Evolutionary conservation across 805 yeast species (phyloP), one percentile per base, ranked within the genome.

Genomic region (Diddensiella caesifluorescens): DNA sequence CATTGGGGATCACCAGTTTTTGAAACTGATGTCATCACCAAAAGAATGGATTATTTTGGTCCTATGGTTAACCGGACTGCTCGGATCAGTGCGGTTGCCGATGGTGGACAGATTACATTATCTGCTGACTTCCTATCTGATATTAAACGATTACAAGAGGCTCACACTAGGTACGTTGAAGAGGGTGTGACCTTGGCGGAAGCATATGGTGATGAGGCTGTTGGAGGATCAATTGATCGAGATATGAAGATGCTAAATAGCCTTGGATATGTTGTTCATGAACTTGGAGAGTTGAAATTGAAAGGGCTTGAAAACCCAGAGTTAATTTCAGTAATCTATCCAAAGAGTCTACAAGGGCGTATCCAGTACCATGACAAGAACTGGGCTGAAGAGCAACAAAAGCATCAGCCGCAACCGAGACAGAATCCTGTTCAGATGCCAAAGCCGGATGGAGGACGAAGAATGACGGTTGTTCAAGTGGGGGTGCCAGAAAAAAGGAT

Each of bases 1-100:
- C 97, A 92, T 62, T 92, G 97, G 95, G 99, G 99, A 49, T 72
- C 83, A 1, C 97, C 99, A 0, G 97, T 90, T 31, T 86, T 95
- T 55, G 99, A 92, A 61, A 75, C 83, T 5, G 99, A 92, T 67
- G 82, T 90, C 46, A 89, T 89, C 41, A 92, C 98, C 0, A 78
- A 88, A 52, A 79, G 99, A 68, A 92, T 92, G 98, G 99, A 92
- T 65, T 92, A 92, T 63, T 83, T 92, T 54, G 99, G 99, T 0
- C 98, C 99, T 0, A 89, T 92, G 88, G 99, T 92, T 23, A 92
- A 92, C 56, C 73, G 95, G 39, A 86, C 99, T 1, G 81, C 97
- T 1, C 74, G 99, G 55, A 90, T 92, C 20, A 81, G 89, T 57
- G 84, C 95, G 5, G 83, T 86, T 38, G 99, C 98, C 0, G 95